phyloP scores from a whole-genome alignment of 2,329 filamentous ascomycete species.

The Colletotrichum sp. region DNA sequence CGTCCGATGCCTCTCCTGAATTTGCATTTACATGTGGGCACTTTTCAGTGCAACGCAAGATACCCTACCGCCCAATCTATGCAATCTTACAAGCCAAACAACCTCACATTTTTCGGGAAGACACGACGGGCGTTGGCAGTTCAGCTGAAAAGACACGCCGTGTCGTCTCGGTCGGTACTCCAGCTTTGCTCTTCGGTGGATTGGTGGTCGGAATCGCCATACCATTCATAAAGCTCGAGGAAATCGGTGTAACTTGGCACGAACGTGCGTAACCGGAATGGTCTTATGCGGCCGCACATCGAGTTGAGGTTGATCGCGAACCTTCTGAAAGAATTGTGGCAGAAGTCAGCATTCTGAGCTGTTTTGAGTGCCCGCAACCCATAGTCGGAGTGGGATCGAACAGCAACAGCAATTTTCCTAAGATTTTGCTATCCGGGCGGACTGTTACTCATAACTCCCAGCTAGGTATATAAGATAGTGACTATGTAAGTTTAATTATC shows the following conservation, averaged over 20 bases:
- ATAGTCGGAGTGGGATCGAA: not conserved
- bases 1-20: not conserved
- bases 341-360: not conserved
- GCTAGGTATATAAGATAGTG: too few species aligned
- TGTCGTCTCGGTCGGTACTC: not conserved
- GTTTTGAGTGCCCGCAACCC: not conserved
- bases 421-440: not conserved
- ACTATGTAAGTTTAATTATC: too few species aligned
- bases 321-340: not conserved
- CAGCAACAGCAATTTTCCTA: not conserved
- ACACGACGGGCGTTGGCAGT: fast-evolving
- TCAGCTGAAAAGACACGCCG: fast-evolving
- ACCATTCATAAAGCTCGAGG: fast-evolving
- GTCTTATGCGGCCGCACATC: not conserved
- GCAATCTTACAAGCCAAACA: fast-evolving
- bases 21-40: not conserved
- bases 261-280: not conserved
- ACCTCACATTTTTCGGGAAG: not conserved
- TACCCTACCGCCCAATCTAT: not conserved
- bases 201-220: not conserved
- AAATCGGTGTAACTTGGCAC: fast-evolving
- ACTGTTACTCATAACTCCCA: too few species aligned
- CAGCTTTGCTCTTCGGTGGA: not conserved
- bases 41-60: fast-evolving
- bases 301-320: not conserved